Base-by-base conservation (phyloP, 179 eudicot species). In the Amaranthus tricolor region DNA sequence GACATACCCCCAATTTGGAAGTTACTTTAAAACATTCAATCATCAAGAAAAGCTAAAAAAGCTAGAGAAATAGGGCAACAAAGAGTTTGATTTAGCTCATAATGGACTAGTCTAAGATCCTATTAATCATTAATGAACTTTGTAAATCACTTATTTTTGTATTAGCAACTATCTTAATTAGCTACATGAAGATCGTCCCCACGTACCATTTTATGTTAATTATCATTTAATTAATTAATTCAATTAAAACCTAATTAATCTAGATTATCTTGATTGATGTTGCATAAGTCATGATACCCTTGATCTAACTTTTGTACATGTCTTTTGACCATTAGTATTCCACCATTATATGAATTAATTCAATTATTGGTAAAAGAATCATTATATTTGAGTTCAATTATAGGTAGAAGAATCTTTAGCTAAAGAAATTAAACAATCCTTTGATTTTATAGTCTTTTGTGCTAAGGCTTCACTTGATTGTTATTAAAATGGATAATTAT, bases 51-150 rank as follows among this genome's bases (percentile, higher is more conserved):
- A 60, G 47, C 31, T 24, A 24, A 2, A 24, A 31, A 31, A 31
- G 40, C 40, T 1, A 31, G 19, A 12, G n/a, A 45, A 0, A 13
- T 31, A 19, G 43, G 61, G 9, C 19, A 16, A 55, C 71, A 49
- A 70, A 74, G 21, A n/a, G 55, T 0, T 17, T 31, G 66, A 5
- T 48, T 71, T 20, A 72, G 56, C 65, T 44, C 13, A 47, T 64
- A 72, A 72, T 80, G 76, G 83, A 80, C 74, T 76, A 55, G 83
- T 80, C 83, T 80, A 75, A 70, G 54, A 50, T 74, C 72, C 60
- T 6, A 60, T 76, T 78, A 60, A 78, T 70, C 72, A 75, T 69
- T 59, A 62, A 75, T 44, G 48, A 31, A 70, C 70, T 77, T 70
- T 56, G 62, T 21, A 45, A 47, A 54, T 77, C 71, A 56, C 7